Percentiles rank a stretch among this genome's conserved stretches.
Conservation (phyloP, 2,329 filamentous ascomycete species). For the Fonsecaea multimorphosa region DNA sequence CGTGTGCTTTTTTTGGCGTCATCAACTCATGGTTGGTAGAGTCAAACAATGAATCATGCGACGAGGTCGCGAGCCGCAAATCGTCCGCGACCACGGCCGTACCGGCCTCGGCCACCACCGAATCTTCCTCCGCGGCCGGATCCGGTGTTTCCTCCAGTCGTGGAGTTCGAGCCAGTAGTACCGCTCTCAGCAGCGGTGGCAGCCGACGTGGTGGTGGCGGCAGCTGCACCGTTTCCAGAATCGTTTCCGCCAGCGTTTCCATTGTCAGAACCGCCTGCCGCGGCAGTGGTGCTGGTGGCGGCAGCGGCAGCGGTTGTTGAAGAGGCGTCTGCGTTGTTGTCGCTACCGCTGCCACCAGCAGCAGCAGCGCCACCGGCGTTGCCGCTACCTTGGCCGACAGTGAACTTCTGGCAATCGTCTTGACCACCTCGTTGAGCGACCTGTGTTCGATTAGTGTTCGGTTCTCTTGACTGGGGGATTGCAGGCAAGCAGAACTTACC, state of each 20-base stretch:
- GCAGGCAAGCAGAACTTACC: conserved; percentile 29
- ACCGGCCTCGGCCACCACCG: conserved; percentile 28
- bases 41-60: conserved; percentile 28
- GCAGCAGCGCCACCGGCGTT: conserved; percentile 50
- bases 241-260: conserved; percentile 22
- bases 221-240: conserved; percentile 1
- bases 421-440: conserved; percentile 71
- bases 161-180: neutral
- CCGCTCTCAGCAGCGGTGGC: neutral
- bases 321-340: conserved; percentile 51
- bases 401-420: conserved; percentile 69
- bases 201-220: conserved; percentile 6
- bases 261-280: conserved; percentile 10
- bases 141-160: conserved; percentile 20
- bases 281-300: conserved; percentile 27
- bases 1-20: conserved; percentile 9
- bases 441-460: conserved; percentile 23
- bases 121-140: conserved; percentile 19
- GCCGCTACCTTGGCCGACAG: conserved; percentile 60
- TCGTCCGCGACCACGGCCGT: conserved; percentile 31
- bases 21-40: neutral
- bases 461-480: neutral
- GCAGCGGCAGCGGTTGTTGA: conserved; percentile 60
- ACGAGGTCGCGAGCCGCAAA: conserved; percentile 36
- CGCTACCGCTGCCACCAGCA: conserved; percentile 56